A percentile compares a stretch with the other conserved stretches of the same genome.
Evolutionary conservation across 805 yeast species (phyloP).

Genomic region (Metschnikowia amazonensis): DNA sequence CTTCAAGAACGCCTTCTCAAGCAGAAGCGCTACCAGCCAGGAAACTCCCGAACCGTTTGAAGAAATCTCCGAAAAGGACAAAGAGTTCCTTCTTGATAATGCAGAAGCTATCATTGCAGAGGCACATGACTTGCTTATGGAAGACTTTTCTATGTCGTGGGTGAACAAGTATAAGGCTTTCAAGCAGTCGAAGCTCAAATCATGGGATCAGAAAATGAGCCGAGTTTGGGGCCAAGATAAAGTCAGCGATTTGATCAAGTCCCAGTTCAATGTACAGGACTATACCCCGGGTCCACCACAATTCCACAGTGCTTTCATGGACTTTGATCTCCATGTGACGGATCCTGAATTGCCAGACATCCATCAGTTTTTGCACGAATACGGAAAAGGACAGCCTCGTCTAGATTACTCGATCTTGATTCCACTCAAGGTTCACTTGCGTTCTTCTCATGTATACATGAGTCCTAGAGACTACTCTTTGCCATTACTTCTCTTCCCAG

Average conservation of each 20-base stretch:
- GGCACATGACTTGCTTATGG: conserved; percentile 26
- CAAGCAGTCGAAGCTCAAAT: conserved; percentile 19
- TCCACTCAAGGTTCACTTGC: conserved; percentile 45
- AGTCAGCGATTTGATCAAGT: conserved; percentile 26
- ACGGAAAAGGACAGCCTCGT: conserved; percentile 51
- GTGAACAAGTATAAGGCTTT: conserved; percentile 28
- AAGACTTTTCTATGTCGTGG: conserved; percentile 34
- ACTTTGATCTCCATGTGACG: conserved; percentile 29
- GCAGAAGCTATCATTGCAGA: conserved; percentile 24
- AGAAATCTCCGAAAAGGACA: conserved; percentile 1
- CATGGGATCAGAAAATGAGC: conserved; percentile 25
- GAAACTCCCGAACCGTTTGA: conserved; percentile 9
- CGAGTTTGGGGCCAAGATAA: conserved; percentile 35
- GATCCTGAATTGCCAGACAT: conserved; percentile 29
- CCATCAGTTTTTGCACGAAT: conserved; percentile 33
- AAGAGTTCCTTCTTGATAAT: conserved; percentile 15
- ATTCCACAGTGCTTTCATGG: conserved; percentile 27
- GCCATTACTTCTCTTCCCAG: conserved; percentile 51
- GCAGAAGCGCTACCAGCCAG: not conserved
- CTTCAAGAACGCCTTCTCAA: not conserved
- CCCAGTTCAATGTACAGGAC: conserved; percentile 34
- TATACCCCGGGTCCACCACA: conserved; percentile 34
- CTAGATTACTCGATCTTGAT: conserved; percentile 52
- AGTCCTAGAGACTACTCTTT: conserved; percentile 31
- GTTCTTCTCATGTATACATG: conserved; percentile 15